Percentiles rank a stretch among this genome's conserved stretches.
Evolutionary conservation across 768 basidiomycete species (phyloP).

Genomic region (Hygrophoropsis aurantiaca): DNA sequence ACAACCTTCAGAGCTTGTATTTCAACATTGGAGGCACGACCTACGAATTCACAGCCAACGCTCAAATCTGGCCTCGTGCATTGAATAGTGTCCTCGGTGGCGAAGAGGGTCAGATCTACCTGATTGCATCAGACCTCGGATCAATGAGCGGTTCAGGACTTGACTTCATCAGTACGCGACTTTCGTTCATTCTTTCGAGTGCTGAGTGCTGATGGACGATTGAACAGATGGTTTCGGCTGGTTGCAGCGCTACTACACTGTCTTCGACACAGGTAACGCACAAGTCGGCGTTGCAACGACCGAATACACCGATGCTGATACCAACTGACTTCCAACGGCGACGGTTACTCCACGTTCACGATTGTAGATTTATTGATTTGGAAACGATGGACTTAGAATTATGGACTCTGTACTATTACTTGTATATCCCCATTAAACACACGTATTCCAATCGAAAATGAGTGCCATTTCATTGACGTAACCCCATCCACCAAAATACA

Average conservation of each 20-base stretch:
- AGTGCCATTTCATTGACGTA: too few relatives aligned
- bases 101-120: slow-evolving; percentile 46
- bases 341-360: neutral
- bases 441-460: too few relatives aligned
- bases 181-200: neutral
- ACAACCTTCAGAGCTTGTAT: slow-evolving; percentile 48
- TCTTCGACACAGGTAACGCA: slow-evolving; percentile 40
- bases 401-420: too few relatives aligned
- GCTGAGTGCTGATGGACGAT: neutral
- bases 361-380: too few relatives aligned
- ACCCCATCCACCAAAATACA: too few relatives aligned
- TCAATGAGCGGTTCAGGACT: slow-evolving; percentile 51
- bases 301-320: slow-evolving; percentile 43
- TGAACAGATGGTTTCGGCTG: slow-evolving; percentile 52
- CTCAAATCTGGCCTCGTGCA: slow-evolving; percentile 68
- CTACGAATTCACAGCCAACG: slow-evolving; percentile 59
- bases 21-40: slow-evolving; percentile 52
- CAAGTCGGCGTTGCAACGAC: slow-evolving; percentile 27
- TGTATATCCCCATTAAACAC: too few relatives aligned
- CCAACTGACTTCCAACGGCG: slow-evolving; percentile 27
- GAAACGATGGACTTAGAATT: too few relatives aligned
- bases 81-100: slow-evolving; percentile 62
- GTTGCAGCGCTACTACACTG: slow-evolving; percentile 62
- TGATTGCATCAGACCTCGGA: slow-evolving; percentile 57
- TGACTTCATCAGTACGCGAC: slow-evolving; percentile 58